Percentiles rank a stretch among this genome's conserved stretches.
Evolutionary conservation across 108 stramenopile genomes (phyloP).

Genomic region (Cyclotella sp.): DNA sequence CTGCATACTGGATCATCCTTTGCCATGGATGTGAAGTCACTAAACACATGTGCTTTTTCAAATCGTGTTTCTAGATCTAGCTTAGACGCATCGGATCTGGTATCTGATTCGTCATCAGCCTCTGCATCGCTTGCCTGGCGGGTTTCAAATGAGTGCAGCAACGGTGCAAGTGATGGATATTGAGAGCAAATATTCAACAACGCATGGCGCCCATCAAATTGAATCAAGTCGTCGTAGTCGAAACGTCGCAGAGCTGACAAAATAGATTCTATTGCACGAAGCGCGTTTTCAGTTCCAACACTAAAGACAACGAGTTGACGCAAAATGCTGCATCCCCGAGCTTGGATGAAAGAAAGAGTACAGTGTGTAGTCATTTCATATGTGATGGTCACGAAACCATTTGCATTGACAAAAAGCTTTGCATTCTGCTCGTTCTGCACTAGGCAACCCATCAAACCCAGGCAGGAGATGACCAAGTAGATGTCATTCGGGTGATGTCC

Average conservation of each 20-base stretch:
- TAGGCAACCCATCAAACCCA: slow-evolving; percentile 6
- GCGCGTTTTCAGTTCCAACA: background rate
- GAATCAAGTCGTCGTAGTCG: background rate
- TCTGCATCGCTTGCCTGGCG: background rate
- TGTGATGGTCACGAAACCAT: background rate
- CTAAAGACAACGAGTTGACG: background rate
- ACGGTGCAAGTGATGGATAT: background rate
- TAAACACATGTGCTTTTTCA: background rate
- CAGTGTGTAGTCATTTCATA: slow-evolving; percentile 15
- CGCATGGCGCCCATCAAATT: slow-evolving; percentile 19
- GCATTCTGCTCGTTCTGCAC: slow-evolving; percentile 11
- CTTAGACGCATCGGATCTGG: background rate
- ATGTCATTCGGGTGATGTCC: background rate
- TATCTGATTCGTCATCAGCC: slow-evolving; percentile 2
- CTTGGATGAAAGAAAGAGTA: slow-evolving; percentile 3
- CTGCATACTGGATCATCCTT: slow-evolving; percentile 22
- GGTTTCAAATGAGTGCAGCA: slow-evolving; percentile 4
- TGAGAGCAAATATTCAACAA: slow-evolving; percentile 7
- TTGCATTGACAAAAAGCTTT: slow-evolving; percentile 8
- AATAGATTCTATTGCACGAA: background rate
- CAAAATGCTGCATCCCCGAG: slow-evolving; percentile 10
- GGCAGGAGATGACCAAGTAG: slow-evolving; percentile 3
- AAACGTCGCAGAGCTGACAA: slow-evolving; percentile 1
- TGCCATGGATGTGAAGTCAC: background rate
- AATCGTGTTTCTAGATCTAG: background rate